phyloP scores from a whole-genome alignment of 2,329 filamentous ascomycete species.

The Chlorencoelia australis region DNA sequence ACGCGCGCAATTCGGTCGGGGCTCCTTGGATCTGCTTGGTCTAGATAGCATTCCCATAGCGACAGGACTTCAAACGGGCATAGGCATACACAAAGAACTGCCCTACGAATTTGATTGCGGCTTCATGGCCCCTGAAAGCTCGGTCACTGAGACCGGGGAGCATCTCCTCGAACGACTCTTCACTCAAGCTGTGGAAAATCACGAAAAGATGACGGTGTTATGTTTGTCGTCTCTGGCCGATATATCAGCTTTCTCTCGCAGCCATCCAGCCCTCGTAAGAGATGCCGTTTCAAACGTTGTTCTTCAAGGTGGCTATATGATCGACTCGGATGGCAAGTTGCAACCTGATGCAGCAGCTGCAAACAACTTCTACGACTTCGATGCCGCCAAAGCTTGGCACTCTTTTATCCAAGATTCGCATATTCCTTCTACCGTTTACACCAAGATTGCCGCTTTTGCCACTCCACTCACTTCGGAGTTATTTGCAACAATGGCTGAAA shows the following conservation, averaged over 20 bases:
- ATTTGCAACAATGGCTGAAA: constrained; percentile 13
- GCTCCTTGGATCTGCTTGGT: constrained; percentile 16
- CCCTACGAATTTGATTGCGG: constrained; percentile 17
- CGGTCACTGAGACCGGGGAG: constrained; percentile 7
- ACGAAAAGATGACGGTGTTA: constrained; percentile 18
- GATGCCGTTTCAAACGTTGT: constrained; percentile 12
- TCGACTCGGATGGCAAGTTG: background rate
- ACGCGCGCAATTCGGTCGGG: constrained; percentile 18
- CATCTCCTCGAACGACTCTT: constrained; percentile 12
- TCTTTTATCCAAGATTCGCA: constrained; percentile 11
- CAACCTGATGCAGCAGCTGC: constrained; percentile 5
- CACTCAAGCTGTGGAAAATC: constrained; percentile 7
- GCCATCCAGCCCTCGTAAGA: constrained; percentile 9
- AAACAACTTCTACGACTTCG: constrained; percentile 21
- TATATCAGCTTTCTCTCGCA: constrained; percentile 13
- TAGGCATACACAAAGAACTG: constrained; percentile 3
- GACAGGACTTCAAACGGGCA: constrained; percentile 9
- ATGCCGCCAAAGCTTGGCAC: constrained; percentile 14
- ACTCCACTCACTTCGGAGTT: constrained; percentile 13
- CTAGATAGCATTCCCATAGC: constrained; percentile 16
- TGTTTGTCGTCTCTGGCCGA: constrained; percentile 22
- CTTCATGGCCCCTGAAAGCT: constrained; percentile 14
- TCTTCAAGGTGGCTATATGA: constrained; percentile 19
- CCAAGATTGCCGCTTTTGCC: constrained; percentile 18
- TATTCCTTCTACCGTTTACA: constrained; percentile 18